Percentiles rank a stretch among this genome's conserved stretches.
phyloP scores from a whole-genome alignment of 73 alveolate genomes.

The Paramecium pentaurelia region DNA sequence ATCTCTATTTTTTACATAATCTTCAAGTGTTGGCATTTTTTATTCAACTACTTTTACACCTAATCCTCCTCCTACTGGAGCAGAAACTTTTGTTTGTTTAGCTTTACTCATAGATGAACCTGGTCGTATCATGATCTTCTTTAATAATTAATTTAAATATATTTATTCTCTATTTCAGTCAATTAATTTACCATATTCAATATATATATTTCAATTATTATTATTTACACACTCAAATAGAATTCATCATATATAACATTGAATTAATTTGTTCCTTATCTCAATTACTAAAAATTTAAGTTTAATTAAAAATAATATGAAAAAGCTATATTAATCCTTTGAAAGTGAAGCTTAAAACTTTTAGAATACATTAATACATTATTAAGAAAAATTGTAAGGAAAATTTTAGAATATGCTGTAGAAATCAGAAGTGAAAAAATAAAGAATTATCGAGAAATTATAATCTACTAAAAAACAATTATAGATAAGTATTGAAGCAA shows the following conservation, averaged over 20 bases:
- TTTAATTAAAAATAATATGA: not conserved
- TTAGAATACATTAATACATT: not conserved
- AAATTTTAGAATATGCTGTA: not conserved
- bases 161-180: not conserved
- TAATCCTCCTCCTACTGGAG: not conserved
- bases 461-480: not conserved
- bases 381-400: not conserved
- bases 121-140: slow-evolving; percentile 48
- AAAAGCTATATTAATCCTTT: not conserved
- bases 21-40: slow-evolving; percentile 49
- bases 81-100: slow-evolving; percentile 24
- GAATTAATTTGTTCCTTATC: not conserved
- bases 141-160: not conserved
- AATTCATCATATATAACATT: not conserved
- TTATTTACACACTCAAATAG: not conserved
- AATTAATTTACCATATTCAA: not conserved
- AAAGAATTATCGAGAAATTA: not conserved
- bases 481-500: not conserved
- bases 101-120: slow-evolving; percentile 62
- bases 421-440: not conserved
- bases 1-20: slow-evolving; percentile 56
- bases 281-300: not conserved
- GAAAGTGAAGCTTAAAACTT: not conserved
- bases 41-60: slow-evolving; percentile 15
- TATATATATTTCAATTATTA: not conserved